Conservation (phyloP, 768 basidiomycete species). For the Paxillus involutus region DNA sequence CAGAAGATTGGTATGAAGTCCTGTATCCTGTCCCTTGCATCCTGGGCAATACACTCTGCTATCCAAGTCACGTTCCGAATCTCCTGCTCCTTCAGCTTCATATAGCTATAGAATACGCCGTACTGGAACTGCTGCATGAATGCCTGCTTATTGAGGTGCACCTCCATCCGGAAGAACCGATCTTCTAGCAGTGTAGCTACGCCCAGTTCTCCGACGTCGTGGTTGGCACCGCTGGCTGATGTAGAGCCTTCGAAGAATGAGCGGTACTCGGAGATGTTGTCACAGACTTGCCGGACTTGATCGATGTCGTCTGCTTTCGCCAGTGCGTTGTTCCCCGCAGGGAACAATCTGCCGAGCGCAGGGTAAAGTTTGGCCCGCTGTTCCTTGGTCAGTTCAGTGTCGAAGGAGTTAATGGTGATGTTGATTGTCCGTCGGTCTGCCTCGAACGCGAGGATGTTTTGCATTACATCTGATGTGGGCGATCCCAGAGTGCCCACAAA, state of each 20-base stretch:
- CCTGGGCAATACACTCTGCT: conserved; percentile 97
- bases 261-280: conserved; percentile 86
- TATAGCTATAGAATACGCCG: conserved; percentile 88
- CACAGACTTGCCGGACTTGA: conserved; percentile 84
- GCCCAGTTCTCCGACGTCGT: conserved; percentile 42
- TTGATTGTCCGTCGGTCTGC: conserved; percentile 96
- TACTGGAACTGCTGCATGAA: conserved; percentile 98
- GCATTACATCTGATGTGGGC: conserved; percentile 92
- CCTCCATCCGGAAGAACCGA: conserved; percentile 92
- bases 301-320: conserved; percentile 95
- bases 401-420: conserved; percentile 99
- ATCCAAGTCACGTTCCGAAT: conserved; percentile 90
- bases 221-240: conserved; percentile 28
- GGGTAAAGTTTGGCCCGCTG: conserved; percentile 94
- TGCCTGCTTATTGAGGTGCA: conserved; percentile 89
- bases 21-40: conserved; percentile 92
- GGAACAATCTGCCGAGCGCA: conserved; percentile 88
- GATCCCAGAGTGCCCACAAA: conserved; percentile 78
- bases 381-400: conserved; percentile 93
- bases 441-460: conserved; percentile 89
- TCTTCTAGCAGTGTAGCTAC: conserved; percentile 80
- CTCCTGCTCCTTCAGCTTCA: conserved; percentile 91
- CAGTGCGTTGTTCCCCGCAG: conserved; percentile 92
- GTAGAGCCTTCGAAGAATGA: conserved; percentile 75
- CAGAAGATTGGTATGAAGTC: conserved; percentile 92